Base-by-base conservation (phyloP, 257 asterid genomes). In the Ligustrum vulgare region DNA sequence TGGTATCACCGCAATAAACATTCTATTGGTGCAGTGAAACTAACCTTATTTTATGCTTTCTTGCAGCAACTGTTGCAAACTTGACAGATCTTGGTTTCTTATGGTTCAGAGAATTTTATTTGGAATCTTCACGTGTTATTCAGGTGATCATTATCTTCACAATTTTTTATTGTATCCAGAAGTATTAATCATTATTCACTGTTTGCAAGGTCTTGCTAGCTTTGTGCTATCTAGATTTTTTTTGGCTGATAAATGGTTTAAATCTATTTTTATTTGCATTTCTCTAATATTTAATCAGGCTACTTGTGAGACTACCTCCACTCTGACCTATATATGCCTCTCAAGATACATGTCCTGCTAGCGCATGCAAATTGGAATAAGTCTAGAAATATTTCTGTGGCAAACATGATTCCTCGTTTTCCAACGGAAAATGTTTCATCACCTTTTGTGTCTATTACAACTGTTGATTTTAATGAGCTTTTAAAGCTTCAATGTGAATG, bases 91-190 rank as follows among this genome's bases (percentile, higher is more conserved):
- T 91, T 82, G 99, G 99, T 78, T 95, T 95, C 89, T 82, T 95
- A 78, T 95, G 99, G 99, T 95, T 92, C 82, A 85, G 99, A 75
- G 99, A 95, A 85, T 95, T 95, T 87, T 95, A 95, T 87, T 83
- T 95, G 93, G 99, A 95, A 84, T 92, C 99, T 74, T 95, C 99
- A 79, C 96, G 94, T 77, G 99, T 93, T 85, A 95, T 95, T 80
- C 99, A 94, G 99, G 99, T 94, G 71, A 56, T 45, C 11, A 23
- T 6, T 69, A 23, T 70, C 73, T 70, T 25, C 23, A 70, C 62
- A 28, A 70, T 37, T 10, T 45, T 18, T 43, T n/a, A 23, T 39
- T 69, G 33, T 39, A 20, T 25, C 32, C n/a, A 35, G 64, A 41
- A 10, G 5, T 69, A 69, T 37, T 22, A 35, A 60, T 60, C n/a